Conservation (phyloP, 1,284 basidiomycete genomes). For the Heterobasidion parviporum region DNA sequence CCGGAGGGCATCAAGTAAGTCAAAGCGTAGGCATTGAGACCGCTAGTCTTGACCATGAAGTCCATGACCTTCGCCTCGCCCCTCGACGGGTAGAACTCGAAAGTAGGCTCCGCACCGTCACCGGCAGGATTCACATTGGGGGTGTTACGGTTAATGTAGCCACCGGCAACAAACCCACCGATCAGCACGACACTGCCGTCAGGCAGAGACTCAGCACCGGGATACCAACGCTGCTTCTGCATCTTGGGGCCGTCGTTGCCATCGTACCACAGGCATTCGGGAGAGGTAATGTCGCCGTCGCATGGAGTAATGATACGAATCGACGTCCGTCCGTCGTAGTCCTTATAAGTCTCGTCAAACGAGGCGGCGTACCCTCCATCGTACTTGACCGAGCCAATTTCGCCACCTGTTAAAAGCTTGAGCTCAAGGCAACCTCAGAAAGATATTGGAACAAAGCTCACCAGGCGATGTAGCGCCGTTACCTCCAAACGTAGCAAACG, state of each 20-base stretch:
- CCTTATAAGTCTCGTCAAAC: constrained; percentile 54
- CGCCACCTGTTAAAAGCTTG: constrained; percentile 37
- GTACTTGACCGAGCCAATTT: constrained; percentile 27
- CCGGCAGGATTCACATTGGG: constrained; percentile 67
- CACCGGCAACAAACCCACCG: constrained; percentile 79
- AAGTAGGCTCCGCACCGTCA: constrained; percentile 60
- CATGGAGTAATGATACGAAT: constrained; percentile 78
- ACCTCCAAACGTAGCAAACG: constrained; percentile 36
- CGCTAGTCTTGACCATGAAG: constrained; percentile 77
- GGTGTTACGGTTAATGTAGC: constrained; percentile 81
- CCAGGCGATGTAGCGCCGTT: constrained; percentile 59
- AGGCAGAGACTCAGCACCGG: constrained; percentile 70
- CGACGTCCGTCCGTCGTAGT: constrained; percentile 57
- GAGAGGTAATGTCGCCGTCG: constrained; percentile 39
- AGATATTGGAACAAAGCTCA: background rate
- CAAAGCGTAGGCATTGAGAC: constrained; percentile 85
- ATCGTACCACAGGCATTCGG: constrained; percentile 73
- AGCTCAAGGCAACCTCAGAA: no score
- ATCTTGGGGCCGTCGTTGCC: constrained; percentile 60
- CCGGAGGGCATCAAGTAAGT: constrained; percentile 83
- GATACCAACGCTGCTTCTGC: constrained; percentile 82
- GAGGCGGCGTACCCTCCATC: constrained; percentile 30
- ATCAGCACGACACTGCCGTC: constrained; percentile 67
- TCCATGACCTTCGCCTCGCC: constrained; percentile 54
- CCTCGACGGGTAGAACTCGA: constrained; percentile 77